These are phyloP conservation scores for Zymoseptoria pseudotritici DNA, from an alignment of 2,329 filamentous ascomycete species.

Conservation along the genomic window DNA sequence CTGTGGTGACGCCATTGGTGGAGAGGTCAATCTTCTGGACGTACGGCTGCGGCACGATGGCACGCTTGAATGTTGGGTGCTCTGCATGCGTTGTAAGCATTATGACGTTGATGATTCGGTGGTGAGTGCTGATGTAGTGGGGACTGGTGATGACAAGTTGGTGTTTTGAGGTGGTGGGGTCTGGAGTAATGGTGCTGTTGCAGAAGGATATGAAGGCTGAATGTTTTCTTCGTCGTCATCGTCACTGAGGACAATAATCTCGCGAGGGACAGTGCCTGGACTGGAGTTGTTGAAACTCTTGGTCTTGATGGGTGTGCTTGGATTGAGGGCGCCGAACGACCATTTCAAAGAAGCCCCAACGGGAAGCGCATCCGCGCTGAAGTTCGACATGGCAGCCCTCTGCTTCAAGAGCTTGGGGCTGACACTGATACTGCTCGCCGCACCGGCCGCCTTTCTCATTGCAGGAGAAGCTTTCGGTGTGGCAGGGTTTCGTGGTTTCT, in stretches of 20 bases:
- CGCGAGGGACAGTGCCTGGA: background rate
- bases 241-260: background rate
- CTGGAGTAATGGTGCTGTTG: background rate
- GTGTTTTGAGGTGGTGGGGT: background rate
- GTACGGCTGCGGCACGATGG: conserved; percentile 7
- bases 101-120: background rate
- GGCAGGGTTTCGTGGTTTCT: conserved; percentile 4
- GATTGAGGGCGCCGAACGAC: background rate
- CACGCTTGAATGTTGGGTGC: conserved; percentile 14
- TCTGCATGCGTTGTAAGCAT: conserved; percentile 4
- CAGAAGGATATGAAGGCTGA: background rate
- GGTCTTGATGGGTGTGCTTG: background rate
- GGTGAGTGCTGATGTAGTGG: background rate
- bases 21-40: conserved; percentile 1
- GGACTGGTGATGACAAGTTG: background rate
- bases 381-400: background rate
- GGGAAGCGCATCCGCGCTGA: background rate
- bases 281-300: conserved; percentile 1
- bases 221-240: background rate
- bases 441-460: conserved; percentile 1
- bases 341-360: background rate
- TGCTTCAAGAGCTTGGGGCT: background rate
- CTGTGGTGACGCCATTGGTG: background rate
- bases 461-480: conserved; percentile 7
- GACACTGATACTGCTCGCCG: conserved; percentile 1